Percentiles rank a stretch among this genome's conserved stretches.
Evolutionary conservation across 495 filamentous ascomycete species (phyloP).

Genomic region (Trichoderma orchidacearum): DNA sequence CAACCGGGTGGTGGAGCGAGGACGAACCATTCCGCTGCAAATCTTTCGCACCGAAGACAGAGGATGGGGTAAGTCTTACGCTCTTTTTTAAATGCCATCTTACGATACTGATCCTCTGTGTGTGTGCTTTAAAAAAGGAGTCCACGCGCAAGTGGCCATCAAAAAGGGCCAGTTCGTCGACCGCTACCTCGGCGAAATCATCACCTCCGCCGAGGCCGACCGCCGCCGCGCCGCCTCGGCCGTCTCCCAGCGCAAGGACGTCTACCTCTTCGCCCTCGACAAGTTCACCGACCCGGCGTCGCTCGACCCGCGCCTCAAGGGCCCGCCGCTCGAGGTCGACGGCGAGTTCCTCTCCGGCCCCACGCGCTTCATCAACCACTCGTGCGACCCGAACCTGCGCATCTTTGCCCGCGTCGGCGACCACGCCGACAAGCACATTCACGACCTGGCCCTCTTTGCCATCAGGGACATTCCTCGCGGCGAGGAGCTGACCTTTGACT

Average conservation of each 20-base stretch:
- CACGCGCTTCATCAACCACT: constrained; percentile 65
- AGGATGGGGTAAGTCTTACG: constrained; percentile 56
- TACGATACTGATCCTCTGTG: background rate
- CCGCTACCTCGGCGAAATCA: constrained; percentile 30
- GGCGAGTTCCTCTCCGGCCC: constrained; percentile 42
- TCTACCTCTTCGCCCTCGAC: constrained; percentile 78
- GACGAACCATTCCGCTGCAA: constrained; percentile 58
- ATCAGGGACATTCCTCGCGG: constrained; percentile 48
- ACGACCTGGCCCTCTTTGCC: constrained; percentile 83
- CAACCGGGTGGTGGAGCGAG: constrained; percentile 69
- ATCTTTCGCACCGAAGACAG: constrained; percentile 69
- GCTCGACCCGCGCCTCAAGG: constrained; percentile 23
- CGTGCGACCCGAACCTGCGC: constrained; percentile 58
- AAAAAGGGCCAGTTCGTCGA: constrained; percentile 70
- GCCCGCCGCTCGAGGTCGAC: constrained; percentile 35
- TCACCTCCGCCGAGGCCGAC: constrained; percentile 31
- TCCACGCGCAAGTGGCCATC: constrained; percentile 33
- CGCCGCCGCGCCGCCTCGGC: constrained; percentile 41
- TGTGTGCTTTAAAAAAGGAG: constrained; percentile 1
- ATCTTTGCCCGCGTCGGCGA: constrained; percentile 75
- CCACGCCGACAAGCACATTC: constrained; percentile 58
- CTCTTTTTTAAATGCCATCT: background rate
- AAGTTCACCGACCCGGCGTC: constrained; percentile 47
- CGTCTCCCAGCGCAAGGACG: constrained; percentile 35
- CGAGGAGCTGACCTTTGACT: constrained; percentile 81